Percentiles rank a stretch among this genome's conserved stretches.
These are phyloP conservation scores for Lyophyllum shimeji DNA, from an alignment of 768 basidiomycete species.

Conservation along the genomic window DNA sequence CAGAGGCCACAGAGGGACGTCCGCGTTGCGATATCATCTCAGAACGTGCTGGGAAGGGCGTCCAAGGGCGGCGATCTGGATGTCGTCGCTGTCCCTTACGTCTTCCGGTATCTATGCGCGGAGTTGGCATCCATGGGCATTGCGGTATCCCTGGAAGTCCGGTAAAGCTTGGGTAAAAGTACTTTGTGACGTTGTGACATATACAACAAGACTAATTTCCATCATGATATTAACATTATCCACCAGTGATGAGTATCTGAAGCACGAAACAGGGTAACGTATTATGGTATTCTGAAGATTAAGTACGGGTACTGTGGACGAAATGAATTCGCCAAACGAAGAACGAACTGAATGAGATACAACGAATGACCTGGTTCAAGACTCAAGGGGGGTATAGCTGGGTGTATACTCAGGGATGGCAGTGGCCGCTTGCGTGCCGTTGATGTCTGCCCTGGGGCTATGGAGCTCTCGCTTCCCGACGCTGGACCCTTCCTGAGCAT, in stretches of 20 bases:
- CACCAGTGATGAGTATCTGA: background rate
- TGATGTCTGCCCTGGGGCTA: background rate
- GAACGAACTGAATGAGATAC: too few species aligned
- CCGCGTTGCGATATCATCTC: constrained; percentile 62
- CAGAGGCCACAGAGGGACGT: constrained; percentile 51
- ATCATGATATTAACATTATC: constrained; percentile 7
- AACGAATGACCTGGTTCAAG: background rate
- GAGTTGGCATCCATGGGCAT: constrained; percentile 99
- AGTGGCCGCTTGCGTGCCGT: background rate
- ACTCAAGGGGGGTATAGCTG: constrained; percentile 8
- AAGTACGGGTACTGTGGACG: background rate
- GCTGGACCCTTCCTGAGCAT: background rate
- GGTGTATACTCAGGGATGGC: background rate
- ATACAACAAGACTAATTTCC: constrained; percentile 9
- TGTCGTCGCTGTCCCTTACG: constrained; percentile 93
- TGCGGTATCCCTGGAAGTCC: constrained; percentile 79
- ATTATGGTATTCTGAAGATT: background rate
- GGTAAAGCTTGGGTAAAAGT: constrained; percentile 58
- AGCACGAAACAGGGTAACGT: background rate
- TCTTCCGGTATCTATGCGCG: constrained; percentile 91
- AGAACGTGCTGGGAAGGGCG: constrained; percentile 60
- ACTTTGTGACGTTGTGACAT: constrained; percentile 4
- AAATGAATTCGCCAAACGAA: background rate
- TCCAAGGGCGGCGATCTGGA: constrained; percentile 84
- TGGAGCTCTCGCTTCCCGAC: background rate